phyloP scores from a whole-genome alignment of 2,329 filamentous ascomycete species.

The Exophiala oligosperma region DNA sequence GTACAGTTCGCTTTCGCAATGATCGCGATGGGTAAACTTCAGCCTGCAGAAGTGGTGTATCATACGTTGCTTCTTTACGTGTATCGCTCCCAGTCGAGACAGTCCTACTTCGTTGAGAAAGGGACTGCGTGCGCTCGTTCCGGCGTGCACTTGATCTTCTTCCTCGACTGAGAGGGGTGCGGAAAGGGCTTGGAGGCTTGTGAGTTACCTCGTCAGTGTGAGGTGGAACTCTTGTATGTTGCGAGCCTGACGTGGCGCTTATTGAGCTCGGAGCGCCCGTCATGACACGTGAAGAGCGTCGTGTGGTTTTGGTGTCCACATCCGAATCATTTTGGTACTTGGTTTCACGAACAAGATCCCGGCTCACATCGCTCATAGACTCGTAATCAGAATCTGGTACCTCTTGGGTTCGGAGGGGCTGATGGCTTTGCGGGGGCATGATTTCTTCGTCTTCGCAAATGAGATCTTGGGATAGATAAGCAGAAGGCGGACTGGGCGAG shows the following conservation, averaged over 20 bases:
- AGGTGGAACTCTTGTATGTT: no score
- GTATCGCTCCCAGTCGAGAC: background rate
- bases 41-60: background rate
- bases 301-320: background rate
- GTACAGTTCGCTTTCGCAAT: conserved; percentile 19
- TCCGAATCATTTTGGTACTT: background rate
- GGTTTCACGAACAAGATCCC: background rate
- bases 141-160: background rate
- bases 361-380: background rate
- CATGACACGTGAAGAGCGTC: no score
- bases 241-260: no score
- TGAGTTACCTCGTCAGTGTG: no score
- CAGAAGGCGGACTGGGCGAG: background rate
- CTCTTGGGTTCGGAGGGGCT: background rate
- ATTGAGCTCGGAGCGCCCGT: no score
- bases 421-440: background rate
- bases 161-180: background rate
- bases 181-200: no score
- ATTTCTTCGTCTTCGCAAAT: background rate
- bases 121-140: no score
- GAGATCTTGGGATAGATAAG: background rate
- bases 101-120: background rate
- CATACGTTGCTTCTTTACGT: background rate
- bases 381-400: background rate
- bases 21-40: background rate